phyloP scores from a whole-genome alignment of 345 rosid genomes.

The Dimocarpus longan region DNA sequence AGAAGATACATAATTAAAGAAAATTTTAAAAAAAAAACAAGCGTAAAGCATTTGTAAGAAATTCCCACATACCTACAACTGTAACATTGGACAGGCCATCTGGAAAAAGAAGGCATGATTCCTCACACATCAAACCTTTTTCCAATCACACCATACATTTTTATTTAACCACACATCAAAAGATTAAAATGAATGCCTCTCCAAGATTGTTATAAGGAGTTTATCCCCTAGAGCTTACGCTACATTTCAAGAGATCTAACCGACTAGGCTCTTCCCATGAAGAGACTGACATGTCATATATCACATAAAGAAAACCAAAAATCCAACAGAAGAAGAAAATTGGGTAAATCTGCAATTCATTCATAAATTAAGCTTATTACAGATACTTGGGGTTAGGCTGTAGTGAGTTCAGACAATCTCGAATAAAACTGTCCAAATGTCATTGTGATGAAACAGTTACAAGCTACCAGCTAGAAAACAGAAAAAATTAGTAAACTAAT shows the following conservation, averaged over 20 bases:
- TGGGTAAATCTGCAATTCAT: not conserved
- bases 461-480: not conserved
- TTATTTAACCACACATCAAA: not conserved
- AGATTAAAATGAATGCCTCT: not conserved
- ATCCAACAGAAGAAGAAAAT: not conserved
- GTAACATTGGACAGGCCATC: no score
- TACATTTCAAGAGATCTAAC: not conserved
- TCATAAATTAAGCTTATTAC: not conserved
- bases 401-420: not conserved
- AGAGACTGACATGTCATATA: not conserved
- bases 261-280: not conserved
- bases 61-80: not conserved
- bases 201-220: not conserved
- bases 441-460: not conserved
- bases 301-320: not conserved
- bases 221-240: not conserved
- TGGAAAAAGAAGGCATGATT: no score
- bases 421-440: not conserved
- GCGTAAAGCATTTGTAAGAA: not conserved
- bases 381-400: constrained; percentile 1
- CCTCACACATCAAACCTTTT: not conserved
- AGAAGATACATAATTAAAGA: not conserved
- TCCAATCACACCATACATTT: not conserved
- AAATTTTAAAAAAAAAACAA: not conserved
- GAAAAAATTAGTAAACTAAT: not conserved